Conservation (phyloP, 2,329 filamentous ascomycete genomes). For the Fusarium cyanostomum region DNA sequence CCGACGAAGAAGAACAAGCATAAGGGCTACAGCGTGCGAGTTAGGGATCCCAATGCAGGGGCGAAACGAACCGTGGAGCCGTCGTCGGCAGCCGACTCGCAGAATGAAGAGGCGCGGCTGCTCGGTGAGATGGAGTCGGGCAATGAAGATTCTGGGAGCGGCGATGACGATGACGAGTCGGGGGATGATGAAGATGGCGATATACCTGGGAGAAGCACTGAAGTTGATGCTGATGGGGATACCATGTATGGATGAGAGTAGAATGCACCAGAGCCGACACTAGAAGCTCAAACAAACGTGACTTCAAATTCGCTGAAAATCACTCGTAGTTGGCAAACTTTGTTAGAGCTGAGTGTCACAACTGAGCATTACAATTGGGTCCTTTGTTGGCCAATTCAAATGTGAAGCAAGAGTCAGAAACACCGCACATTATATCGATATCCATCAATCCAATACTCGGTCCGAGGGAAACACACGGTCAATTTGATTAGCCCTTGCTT, state of each 20-base stretch:
- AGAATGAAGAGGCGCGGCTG: conserved; percentile 37
- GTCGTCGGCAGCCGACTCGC: conserved; percentile 28
- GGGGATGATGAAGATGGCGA: conserved; percentile 38
- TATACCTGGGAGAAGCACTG: conserved; percentile 15
- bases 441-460: too few relatives aligned
- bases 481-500: too few relatives aligned
- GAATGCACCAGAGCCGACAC: too few relatives aligned
- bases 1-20: conserved; percentile 50
- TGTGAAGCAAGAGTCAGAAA: too few relatives aligned
- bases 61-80: conserved; percentile 27
- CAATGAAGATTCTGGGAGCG: conserved; percentile 41
- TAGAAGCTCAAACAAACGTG: not conserved
- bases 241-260: conserved; percentile 13
- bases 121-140: conserved; percentile 40
- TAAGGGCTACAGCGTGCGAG: conserved; percentile 48
- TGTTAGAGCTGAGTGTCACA: too few relatives aligned
- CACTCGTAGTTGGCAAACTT: too few relatives aligned
- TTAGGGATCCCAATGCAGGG: conserved; percentile 39
- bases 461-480: too few relatives aligned
- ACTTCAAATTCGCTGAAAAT: not conserved
- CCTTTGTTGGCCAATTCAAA: not conserved
- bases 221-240: conserved; percentile 23
- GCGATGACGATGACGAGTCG: conserved; percentile 43
- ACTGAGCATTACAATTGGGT: too few relatives aligned
- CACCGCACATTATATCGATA: too few relatives aligned